Evolutionary conservation across 2,329 filamentous ascomycete species (phyloP), one percentile per base, ranked within the genome.

Genomic region (Cryoendolithus antarcticus): DNA sequence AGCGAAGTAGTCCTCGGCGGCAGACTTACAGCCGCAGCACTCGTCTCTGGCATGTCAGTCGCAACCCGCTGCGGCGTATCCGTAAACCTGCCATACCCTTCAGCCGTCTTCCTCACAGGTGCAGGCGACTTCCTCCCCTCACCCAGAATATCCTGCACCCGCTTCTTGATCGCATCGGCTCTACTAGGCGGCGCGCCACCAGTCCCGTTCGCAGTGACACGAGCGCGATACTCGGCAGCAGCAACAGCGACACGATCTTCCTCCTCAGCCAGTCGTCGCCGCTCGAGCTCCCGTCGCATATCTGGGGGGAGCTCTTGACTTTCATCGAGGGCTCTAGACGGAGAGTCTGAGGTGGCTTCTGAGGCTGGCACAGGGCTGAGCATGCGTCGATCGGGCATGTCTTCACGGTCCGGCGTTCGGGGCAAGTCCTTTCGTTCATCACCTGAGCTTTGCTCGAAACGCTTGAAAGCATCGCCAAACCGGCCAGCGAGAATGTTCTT

Each of bases 381-480:
- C 12, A 43, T 34, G 2, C 44, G 43, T 10, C 38, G 47, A 12
- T 46, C 41, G 9, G 34, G 30, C 2, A 15, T 15, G 4, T 36
- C 13, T 8, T 27, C 21, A 9, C 38, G 38, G 28, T 40, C 35
- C 32, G 43, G 34, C 15, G 37, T 28, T 32, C 41, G 37, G 28
- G 35, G 35, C 24, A 34, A 32, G 6, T n/a, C 9, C 11, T 59
- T 34, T 15, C 31, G 31, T 8, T 37, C 35, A 9, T 38, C 35
- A 5, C 31, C 32, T 3, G 39, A 15, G 12, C 33, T 36, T 19
- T 35, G 35, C 35, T 98, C 91, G 50, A 96, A 96, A 4, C 82
- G 75, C 54, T 89, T 86, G 64, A 96, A 95, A 3, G 89, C 88
- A 52, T 95, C 88, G 1, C 88, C 86, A 58, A 96, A 95, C 50